These are phyloP conservation scores for Papiliotrema nemorosa DNA, from an alignment of 1,284 basidiomycete species.

Conservation along the genomic window DNA sequence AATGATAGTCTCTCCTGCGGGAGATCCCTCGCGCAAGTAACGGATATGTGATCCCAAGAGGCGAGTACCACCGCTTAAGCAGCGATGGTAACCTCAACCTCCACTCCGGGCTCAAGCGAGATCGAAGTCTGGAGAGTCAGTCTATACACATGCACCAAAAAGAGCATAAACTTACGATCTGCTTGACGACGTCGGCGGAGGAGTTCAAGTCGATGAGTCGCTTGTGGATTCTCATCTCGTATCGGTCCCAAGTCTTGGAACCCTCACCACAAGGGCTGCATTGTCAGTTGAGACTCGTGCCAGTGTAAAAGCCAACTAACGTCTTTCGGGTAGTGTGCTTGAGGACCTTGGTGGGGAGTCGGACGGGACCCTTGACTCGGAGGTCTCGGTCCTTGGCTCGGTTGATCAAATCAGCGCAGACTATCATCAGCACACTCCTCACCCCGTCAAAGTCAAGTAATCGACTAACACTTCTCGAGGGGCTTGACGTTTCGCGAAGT, in stretches of 20 bases:
- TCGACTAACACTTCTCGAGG: conserved; percentile 88
- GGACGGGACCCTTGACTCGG: conserved; percentile 97
- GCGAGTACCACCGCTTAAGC: conserved; percentile 40
- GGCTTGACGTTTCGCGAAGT: conserved; percentile 97
- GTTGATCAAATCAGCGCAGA: conserved; percentile 95
- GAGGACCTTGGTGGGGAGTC: conserved; percentile 97
- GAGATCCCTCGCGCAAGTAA: too few relatives aligned
- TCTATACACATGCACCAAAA: neutral
- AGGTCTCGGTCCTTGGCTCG: conserved; percentile 99
- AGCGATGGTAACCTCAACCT: conserved; percentile 98
- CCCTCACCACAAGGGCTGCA: conserved; percentile 98
- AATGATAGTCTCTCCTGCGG: too few relatives aligned
- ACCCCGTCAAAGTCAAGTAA: neutral
- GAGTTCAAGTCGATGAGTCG: conserved; percentile 98
- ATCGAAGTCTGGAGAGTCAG: conserved; percentile 75
- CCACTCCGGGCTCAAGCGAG: conserved; percentile 97
- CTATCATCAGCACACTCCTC: conserved; percentile 50
- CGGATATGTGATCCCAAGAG: too few relatives aligned
- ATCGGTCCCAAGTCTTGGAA: conserved; percentile 99
- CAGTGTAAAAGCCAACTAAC: too few relatives aligned
- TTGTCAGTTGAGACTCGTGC: conserved; percentile 1
- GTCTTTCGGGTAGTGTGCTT: conserved; percentile 99
- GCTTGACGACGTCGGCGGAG: conserved; percentile 98
- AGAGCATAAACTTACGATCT: conserved; percentile 73
- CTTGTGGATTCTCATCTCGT: conserved; percentile 99